Base-by-base conservation (phyloP, 352 stramenopile species). In the Phytophthora sp. region DNA sequence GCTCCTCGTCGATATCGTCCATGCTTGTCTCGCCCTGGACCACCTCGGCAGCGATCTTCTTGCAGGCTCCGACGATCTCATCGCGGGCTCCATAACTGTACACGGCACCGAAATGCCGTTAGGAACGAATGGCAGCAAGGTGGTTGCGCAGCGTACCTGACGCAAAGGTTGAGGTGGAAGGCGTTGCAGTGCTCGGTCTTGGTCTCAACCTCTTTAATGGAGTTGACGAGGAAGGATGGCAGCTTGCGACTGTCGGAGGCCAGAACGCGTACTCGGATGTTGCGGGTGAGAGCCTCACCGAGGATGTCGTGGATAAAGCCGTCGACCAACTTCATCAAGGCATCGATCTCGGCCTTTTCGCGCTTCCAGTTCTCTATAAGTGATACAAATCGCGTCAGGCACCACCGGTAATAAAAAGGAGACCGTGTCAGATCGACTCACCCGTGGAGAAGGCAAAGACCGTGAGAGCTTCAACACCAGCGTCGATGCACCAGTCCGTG, bases 401-500 rank as follows among this genome's bases (percentile, higher is more conserved):
- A 41, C 0, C 50, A 45, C 4, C n/a, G 26, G 49, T 20, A 66
- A 44, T 44, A 18, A 11, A 18, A 4, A n/a, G 26, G 24, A 57
- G 18, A 46, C 8, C n/a, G 24, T 24, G 52, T 54, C 18, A 36
- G 27, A 23, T 11, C 23, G 16, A 63, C 64, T 56, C 57, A 90
- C 81, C 93, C 1, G 94, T 98, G 8, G 91, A 98, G 73, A 99
- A 99, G 7, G 90, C 95, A 63, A 96, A 99, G 8, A 98, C 76
- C 4, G 96, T 99, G 21, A 99, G 79, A 31, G 94, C 83, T 47
- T 95, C 66, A 36, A 99, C 74, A 23, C 86, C 89, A 3, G 82
- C 73, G n/a, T 93, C 88, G 18, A 98, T 93, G 69, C 97, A 99
- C 97, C 97, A 99, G 57, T 98, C 91, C 18, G 91, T 90, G 74